These are phyloP conservation scores for Aspergillus sp. DNA, from an alignment of 2,329 filamentous ascomycete species.

Conservation along the genomic window DNA sequence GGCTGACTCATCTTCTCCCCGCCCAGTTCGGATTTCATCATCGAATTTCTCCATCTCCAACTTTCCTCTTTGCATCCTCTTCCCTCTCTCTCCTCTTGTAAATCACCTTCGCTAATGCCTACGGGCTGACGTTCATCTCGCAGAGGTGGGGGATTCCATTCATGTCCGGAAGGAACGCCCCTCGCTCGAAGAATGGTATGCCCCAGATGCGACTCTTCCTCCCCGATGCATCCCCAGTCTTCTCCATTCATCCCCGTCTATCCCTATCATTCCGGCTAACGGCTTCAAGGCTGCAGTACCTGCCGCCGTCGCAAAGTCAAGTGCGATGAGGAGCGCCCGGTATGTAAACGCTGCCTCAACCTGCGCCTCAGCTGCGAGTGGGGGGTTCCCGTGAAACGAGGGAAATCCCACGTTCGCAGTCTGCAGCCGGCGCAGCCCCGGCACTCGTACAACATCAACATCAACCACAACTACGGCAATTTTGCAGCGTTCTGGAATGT, in stretches of 20 bases:
- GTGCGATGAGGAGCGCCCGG: constrained; percentile 30
- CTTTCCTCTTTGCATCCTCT: not conserved
- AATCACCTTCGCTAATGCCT: too few relatives aligned
- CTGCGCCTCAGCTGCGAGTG: constrained; percentile 30
- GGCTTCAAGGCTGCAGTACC: constrained; percentile 30
- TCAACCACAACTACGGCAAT: constrained; percentile 3
- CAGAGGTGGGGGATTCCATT: constrained; percentile 4
- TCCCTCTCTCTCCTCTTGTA: not conserved
- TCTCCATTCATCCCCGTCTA: not conserved
- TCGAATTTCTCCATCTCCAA: too few relatives aligned
- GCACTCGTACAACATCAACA: constrained; percentile 6
- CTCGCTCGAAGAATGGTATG: constrained; percentile 36
- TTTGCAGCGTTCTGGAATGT: constrained; percentile 4
- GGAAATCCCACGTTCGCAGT: constrained; percentile 19
- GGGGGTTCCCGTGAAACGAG: constrained; percentile 26
- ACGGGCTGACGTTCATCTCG: too few relatives aligned
- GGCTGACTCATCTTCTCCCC: too few relatives aligned
- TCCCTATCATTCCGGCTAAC: constrained; percentile 3
- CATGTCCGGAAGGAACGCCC: constrained; percentile 33
- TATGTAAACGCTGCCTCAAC: constrained; percentile 28
- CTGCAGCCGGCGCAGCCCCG: constrained; percentile 19
- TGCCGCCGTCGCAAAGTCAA: constrained; percentile 34
- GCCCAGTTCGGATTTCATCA: too few relatives aligned
- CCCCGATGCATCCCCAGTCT: not conserved
- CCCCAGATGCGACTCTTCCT: not conserved